Base-by-base conservation (phyloP, 225 moss, liverwort and hornwort genomes). In the Pleurozium schreberi region DNA sequence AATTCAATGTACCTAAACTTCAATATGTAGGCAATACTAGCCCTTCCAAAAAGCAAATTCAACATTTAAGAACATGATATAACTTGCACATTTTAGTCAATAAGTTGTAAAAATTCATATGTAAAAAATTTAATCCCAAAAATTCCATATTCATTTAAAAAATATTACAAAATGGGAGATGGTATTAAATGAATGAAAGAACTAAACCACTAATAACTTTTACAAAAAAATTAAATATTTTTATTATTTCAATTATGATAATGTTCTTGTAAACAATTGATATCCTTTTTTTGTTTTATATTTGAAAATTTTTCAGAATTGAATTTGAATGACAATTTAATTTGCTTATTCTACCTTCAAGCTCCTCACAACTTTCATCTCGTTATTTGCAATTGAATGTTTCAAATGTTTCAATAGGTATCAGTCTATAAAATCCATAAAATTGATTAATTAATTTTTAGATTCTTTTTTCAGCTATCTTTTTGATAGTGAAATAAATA, bases 301-400 rank as follows among this genome's bases (percentile, higher is more conserved):
- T n/a, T n/a, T n/a, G n/a, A n/a, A 18, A 31, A 31, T 6, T 4
- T 31, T 47, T 74, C 11, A 47, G 30, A 47, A 47, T 19, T 11
- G 3, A 31, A 74, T 74, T 73, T 12, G 12, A 47, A 11, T 49
- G 12, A 31, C 1, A 1, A 47, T 4, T 47, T 47, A 4, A 47
- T 31, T 18, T 18, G 5, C 0, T 49, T 33, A 31, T 75, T 20
- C 49, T 19, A 49, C 49, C 45, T 31, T 19, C 5, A 19, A n/a
- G n/a, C 12, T 74, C 4, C 2, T 3, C 1, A 0, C 2, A 7
- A 33, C 30, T n/a, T n/a, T n/a, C n/a, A 31, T 20, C 16, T 71
- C 28, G 45, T 17, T 73, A 30, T 45, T 45, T 73, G 25, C 28
- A 30, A 45, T 45, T 45, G 73, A 47, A 45, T 45, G 30, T 3